Evolutionary conservation across 2,329 filamentous ascomycete genomes (phyloP).

Genomic region (Fusarium concolor): DNA sequence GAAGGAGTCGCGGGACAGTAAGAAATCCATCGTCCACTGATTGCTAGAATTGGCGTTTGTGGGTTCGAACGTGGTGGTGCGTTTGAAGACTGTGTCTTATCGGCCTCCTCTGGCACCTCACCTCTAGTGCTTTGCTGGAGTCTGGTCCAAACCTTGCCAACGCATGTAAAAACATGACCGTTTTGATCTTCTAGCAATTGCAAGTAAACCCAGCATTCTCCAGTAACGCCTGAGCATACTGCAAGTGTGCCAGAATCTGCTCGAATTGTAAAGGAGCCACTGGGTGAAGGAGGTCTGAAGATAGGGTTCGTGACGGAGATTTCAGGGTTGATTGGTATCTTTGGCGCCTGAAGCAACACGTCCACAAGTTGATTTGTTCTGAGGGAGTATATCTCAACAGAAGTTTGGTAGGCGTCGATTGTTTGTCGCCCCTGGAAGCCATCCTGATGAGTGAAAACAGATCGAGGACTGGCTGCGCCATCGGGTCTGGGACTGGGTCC

Average conservation of each 20-base stretch:
- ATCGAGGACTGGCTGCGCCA: conserved; percentile 56
- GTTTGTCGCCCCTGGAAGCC: conserved; percentile 51
- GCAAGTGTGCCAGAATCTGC: conserved; percentile 78
- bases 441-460: conserved; percentile 54
- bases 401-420: conserved; percentile 81
- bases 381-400: conserved; percentile 89
- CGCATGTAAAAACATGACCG: conserved; percentile 67
- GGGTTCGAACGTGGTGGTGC: conserved; percentile 56
- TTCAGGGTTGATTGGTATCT: conserved; percentile 66
- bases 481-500: conserved; percentile 56
- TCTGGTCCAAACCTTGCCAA: conserved; percentile 93
- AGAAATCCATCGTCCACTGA: conserved; percentile 81
- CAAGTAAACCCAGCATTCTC: conserved; percentile 85
- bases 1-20: conserved; percentile 80
- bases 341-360: conserved; percentile 78
- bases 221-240: conserved; percentile 83
- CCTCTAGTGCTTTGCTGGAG: conserved; percentile 71
- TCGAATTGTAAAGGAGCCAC: conserved; percentile 78
- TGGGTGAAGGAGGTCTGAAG: conserved; percentile 75
- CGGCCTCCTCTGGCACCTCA: conserved; percentile 60
- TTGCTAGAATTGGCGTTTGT: conserved; percentile 74
- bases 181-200: conserved; percentile 60
- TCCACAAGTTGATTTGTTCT: conserved; percentile 77
- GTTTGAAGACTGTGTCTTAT: conserved; percentile 53
- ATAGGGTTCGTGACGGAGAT: conserved; percentile 70